Evolutionary conservation across 2,329 filamentous ascomycete species (phyloP).

Genomic region (Talaromyces sp.): DNA sequence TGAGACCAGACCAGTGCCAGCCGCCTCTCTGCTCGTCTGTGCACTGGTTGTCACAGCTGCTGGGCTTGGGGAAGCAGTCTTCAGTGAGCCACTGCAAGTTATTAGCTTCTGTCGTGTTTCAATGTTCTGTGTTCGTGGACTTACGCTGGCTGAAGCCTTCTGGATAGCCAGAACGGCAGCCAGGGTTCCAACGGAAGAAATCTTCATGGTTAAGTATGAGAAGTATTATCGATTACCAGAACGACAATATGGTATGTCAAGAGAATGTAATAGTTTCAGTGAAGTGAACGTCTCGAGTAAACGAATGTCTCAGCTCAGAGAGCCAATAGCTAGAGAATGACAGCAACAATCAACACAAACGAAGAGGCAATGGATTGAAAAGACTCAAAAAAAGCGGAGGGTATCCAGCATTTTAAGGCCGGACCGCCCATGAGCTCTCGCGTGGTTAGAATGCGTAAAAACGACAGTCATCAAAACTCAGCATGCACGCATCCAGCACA

Average conservation of each 20-base stretch:
- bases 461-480: background rate
- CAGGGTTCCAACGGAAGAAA: slow-evolving; percentile 14
- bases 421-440: background rate
- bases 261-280: background rate
- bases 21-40: slow-evolving; percentile 62
- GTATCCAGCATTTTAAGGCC: background rate
- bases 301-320: slow-evolving; percentile 14
- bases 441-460: background rate
- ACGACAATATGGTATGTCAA: slow-evolving; percentile 5
- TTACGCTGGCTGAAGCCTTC: slow-evolving; percentile 20
- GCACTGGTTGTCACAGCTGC: slow-evolving; percentile 73
- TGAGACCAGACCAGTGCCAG: slow-evolving; percentile 66
- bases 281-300: slow-evolving; percentile 9
- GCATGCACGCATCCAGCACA: background rate
- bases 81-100: slow-evolving; percentile 45
- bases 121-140: background rate
- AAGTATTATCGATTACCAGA: slow-evolving; percentile 14
- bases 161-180: slow-evolving; percentile 17
- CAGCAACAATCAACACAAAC: slow-evolving; percentile 13
- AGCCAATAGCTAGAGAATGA: slow-evolving; percentile 11
- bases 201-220: slow-evolving; percentile 16
- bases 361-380: background rate
- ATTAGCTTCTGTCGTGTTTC: background rate
- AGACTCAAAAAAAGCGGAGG: background rate
- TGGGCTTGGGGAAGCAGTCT: slow-evolving; percentile 59